Percentiles rank a stretch among this genome's conserved stretches.
phyloP scores from a whole-genome alignment of 2,329 filamentous ascomycete species.

The Sclerotinia nivalis region DNA sequence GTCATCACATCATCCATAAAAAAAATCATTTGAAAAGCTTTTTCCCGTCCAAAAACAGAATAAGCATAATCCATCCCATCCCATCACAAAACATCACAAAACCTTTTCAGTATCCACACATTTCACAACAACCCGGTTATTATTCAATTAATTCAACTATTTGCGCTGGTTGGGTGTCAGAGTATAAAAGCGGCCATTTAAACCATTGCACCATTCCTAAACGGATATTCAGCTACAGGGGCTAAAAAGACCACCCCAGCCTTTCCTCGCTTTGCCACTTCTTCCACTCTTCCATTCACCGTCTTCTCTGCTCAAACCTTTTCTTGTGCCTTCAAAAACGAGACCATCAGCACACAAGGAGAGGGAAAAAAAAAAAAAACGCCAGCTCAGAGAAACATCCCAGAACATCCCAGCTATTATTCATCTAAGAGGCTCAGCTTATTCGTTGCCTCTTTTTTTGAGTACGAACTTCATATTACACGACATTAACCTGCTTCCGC shows the following conservation, averaged over 20 bases:
- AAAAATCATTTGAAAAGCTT: conserved; percentile 6
- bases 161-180: conserved; percentile 6
- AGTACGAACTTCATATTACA: conserved; percentile 19
- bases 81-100: neutral
- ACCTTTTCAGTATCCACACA: neutral
- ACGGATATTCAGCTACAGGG: conserved; percentile 11
- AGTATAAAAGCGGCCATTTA: conserved; percentile 15
- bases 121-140: neutral
- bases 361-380: neutral
- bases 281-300: conserved; percentile 20
- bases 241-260: conserved; percentile 7
- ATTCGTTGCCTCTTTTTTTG: conserved; percentile 25
- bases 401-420: conserved; percentile 4
- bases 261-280: conserved; percentile 18
- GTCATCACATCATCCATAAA: neutral
- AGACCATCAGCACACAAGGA: conserved; percentile 6
- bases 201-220: conserved; percentile 8
- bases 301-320: conserved; percentile 11
- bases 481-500: conserved; percentile 17
- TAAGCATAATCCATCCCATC: conserved; percentile 13
- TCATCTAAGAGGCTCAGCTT: conserved; percentile 32
- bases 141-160: neutral
- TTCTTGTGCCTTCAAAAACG: neutral
- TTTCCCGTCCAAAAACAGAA: neutral
- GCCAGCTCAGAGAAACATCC: conserved; percentile 27